Evolutionary conservation across 768 basidiomycete genomes (phyloP).

Genomic region (Termitomyces eurrhizus): DNA sequence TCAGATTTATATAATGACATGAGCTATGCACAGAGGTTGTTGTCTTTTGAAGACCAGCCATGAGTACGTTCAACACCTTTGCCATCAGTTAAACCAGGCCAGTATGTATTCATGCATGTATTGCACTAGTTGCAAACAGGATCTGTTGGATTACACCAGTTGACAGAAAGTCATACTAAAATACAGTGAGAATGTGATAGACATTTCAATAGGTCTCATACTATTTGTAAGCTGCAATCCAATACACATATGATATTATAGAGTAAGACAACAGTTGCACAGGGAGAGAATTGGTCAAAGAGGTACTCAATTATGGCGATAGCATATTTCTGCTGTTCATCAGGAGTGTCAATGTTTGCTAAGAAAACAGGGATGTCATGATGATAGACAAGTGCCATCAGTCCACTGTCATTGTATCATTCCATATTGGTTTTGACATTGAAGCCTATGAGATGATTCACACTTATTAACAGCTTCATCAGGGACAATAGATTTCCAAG

Average conservation of each 20-base stretch:
- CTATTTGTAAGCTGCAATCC: too few species aligned
- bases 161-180: too few species aligned
- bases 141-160: too few species aligned
- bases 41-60: slow-evolving; percentile 24
- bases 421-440: slow-evolving; percentile 14
- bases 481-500: background rate
- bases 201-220: too few species aligned
- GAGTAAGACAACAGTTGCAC: too few species aligned
- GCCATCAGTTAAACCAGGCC: slow-evolving; percentile 7
- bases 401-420: slow-evolving; percentile 28
- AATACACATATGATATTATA: too few species aligned
- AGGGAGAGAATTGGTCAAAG: too few species aligned
- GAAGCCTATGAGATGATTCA: slow-evolving; percentile 23
- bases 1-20: slow-evolving; percentile 16
- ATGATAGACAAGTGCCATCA: slow-evolving; percentile 35
- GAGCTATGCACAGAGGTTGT: slow-evolving; percentile 22
- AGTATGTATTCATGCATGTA: too few species aligned
- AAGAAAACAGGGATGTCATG: slow-evolving; percentile 31
- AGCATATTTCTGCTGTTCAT: too few species aligned
- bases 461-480: slow-evolving; percentile 7
- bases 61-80: slow-evolving; percentile 11
- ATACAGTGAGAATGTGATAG: too few species aligned
- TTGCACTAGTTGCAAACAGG: too few species aligned
- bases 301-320: too few species aligned
- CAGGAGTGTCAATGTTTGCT: slow-evolving; percentile 32